Base-by-base conservation (phyloP, 2,329 filamentous ascomycete genomes). In the Colletotrichum gloeosporioides region DNA sequence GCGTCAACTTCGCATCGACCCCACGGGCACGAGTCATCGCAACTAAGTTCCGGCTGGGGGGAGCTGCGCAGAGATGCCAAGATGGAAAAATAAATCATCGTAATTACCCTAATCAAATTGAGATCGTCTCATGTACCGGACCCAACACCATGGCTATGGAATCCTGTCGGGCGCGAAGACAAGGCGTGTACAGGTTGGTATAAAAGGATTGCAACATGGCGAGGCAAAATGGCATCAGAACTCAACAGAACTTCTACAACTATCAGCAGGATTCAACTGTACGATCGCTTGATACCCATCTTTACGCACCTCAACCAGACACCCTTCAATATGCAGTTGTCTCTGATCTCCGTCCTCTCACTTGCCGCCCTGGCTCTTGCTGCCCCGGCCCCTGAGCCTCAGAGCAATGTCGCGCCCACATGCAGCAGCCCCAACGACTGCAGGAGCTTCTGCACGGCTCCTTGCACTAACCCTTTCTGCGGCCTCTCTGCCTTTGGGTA, bases 401-500 rank as follows among this genome's bases (percentile, higher is more conserved):
- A 71, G 16, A 44, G 36, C 22, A 53, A 36, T 22, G 59, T 65
- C 10, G 69, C 69, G 6, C 69, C 69, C 18, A 71, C 29, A 4
- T 71, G 69, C 39, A 27, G 59, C 13, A 64, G 22, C 13, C 29
- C 29, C 22, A 55, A 49, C 39, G 69, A 71, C 39, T 71, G 69
- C 39, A 27, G 59, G 8, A 65, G 39, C 59, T 71, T 71, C 59
- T 71, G 69, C 22, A 71, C 15, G 2, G 12, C 18, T 6, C 69
- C 69, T 2, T 71, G 69, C 59, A 57, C 59, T 3, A 55, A 5
- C 7, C 69, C 69, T 10, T 71, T 65, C 29, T 71, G 69, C n/a
- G 59, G 69, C 2, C 69, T 65, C 8, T 71, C 59, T n/a, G 69
- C 69, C 16, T 71, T 71, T 36, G 69, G 69, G 69, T 71, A 65